phyloP scores from a whole-genome alignment of 129 eudicot genomes.

The Chrysanthemum makinoi region DNA sequence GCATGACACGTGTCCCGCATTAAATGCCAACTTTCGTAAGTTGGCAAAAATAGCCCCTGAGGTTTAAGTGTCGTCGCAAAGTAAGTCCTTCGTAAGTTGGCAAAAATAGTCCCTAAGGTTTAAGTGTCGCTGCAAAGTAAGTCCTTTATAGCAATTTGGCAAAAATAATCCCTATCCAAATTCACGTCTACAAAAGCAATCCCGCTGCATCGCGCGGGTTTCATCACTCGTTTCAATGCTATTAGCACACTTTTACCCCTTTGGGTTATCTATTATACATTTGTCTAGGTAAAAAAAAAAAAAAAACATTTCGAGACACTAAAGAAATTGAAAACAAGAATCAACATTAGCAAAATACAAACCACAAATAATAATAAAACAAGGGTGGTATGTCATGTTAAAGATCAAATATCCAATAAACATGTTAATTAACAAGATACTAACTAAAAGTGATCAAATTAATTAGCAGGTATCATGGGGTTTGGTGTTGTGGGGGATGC shows the following conservation, averaged over 20 bases:
- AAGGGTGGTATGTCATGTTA: conserved; percentile 44
- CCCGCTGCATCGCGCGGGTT: too few relatives aligned
- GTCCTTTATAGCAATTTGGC: too few relatives aligned
- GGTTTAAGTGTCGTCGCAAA: too few relatives aligned
- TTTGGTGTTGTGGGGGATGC: conserved; percentile 18
- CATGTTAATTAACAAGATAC: conserved; percentile 20
- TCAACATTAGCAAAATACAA: conserved; percentile 30
- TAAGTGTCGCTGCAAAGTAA: too few relatives aligned
- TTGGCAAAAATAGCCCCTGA: too few relatives aligned
- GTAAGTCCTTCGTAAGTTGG: too few relatives aligned
- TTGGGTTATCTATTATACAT: conserved; percentile 18
- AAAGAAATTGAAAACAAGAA: not conserved
- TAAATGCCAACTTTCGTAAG: too few relatives aligned
- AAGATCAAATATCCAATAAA: conserved; percentile 36
- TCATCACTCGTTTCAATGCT: conserved; percentile 6
- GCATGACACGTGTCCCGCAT: too few relatives aligned
- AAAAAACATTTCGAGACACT: conserved; percentile 10
- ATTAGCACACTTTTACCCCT: conserved; percentile 12
- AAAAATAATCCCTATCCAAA: too few relatives aligned
- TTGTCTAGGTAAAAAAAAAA: not conserved
- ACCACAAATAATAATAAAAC: conserved; percentile 28
- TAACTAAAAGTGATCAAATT: conserved; percentile 16
- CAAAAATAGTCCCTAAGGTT: too few relatives aligned
- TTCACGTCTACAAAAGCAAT: too few relatives aligned
- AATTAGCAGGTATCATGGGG: conserved; percentile 15